Base-by-base conservation (phyloP, 108 stramenopile genomes). In the Cyclotella sp. region DNA sequence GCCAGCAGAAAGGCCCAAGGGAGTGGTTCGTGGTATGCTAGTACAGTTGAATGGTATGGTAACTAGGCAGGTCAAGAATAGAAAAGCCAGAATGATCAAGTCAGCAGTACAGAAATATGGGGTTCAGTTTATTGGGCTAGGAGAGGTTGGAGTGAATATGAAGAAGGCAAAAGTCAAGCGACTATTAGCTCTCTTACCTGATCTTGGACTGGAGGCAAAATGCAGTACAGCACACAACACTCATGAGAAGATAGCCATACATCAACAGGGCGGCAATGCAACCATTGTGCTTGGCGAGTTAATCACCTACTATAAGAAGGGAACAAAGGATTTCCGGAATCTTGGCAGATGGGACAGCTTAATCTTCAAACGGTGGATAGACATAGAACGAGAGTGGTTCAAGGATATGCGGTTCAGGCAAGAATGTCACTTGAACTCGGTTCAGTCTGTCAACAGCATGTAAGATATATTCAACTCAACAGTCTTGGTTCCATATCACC, bases 371-470 rank as follows among this genome's bases (percentile, higher is more conserved):
- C 58, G 3, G 16, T 28, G 9, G 28, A 59, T 11, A 9, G 28
- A 3, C 58, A 59, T 18, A 7, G 27, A 7, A 59, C 58, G 9
- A 59, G 58, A 16, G 30, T 59, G 8, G 58, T 59, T 9, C 58
- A 59, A 26, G 58, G 28, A 7, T 59, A 59, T 18, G 58, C 13
- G 7, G 58, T 59, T 8, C 9, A 29, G 8, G 5, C 52, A 12
- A 19, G 7, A 10, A 59, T 8, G 30, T 59, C 58, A 8, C 27
- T 15, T 3, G 7, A 29, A 29, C 11, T 3, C 9, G 58, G 58
- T 15, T 59, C 58, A 7, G 58, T 59, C 7, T 59, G 30, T 29
- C 58, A 59, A 29, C 58, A 59, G 58, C 58, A 59, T 59, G 58
- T 59, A 7, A 7, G 58, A 18, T 59, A 59, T 29, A 28, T 26